phyloP scores from a whole-genome alignment of 352 stramenopile species.

The Phytophthora ohioensis region DNA sequence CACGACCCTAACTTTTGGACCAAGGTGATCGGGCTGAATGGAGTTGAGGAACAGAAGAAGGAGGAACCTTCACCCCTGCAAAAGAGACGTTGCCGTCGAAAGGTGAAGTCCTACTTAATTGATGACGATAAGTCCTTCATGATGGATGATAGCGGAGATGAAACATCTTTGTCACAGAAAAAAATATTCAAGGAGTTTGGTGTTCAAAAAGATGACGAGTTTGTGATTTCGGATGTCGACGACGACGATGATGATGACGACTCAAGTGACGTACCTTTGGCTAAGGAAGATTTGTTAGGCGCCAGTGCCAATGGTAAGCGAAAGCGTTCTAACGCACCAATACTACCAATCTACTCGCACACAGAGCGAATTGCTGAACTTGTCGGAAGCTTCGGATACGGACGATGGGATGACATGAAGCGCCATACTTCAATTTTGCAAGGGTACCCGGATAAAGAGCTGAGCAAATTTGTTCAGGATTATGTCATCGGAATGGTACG shows the following conservation, averaged over 20 bases:
- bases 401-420: slow-evolving; percentile 82
- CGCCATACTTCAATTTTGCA: slow-evolving; percentile 38
- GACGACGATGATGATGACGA: slow-evolving; percentile 64
- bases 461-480: slow-evolving; percentile 59
- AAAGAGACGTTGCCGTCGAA: slow-evolving; percentile 71
- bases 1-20: slow-evolving; percentile 96
- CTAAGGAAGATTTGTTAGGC: slow-evolving; percentile 53
- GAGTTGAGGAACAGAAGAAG: slow-evolving; percentile 64
- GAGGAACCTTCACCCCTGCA: slow-evolving; percentile 78
- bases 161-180: slow-evolving; percentile 42
- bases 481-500: slow-evolving; percentile 65
- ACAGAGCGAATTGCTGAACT: slow-evolving; percentile 55
- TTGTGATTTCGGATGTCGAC: slow-evolving; percentile 75
- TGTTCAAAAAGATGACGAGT: slow-evolving; percentile 68
- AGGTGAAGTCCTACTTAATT: slow-evolving; percentile 81
- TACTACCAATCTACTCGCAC: slow-evolving; percentile 51
- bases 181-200: slow-evolving; percentile 29
- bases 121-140: slow-evolving; percentile 45
- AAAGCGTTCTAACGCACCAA: slow-evolving; percentile 39
- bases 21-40: slow-evolving; percentile 92
- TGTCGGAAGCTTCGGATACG: slow-evolving; percentile 81
- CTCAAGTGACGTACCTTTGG: slow-evolving; percentile 56
- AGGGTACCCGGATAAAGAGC: slow-evolving; percentile 50
- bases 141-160: slow-evolving; percentile 62
- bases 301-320: slow-evolving; percentile 34